Conservation (phyloP, 345 rosid species). For the Lumnitzera littorea region DNA sequence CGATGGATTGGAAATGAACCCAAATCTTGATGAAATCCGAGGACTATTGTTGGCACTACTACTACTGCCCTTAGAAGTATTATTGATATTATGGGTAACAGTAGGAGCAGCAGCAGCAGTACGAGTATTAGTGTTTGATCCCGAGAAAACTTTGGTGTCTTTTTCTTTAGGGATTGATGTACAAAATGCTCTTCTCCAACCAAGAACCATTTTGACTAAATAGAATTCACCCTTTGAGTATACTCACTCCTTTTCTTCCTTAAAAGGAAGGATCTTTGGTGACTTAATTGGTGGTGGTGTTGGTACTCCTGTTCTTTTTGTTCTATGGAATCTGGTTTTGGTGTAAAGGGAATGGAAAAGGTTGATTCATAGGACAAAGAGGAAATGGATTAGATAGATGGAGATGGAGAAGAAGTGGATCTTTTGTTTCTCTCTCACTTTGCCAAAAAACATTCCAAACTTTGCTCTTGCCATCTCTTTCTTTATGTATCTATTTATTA, state of each 20-base stretch:
- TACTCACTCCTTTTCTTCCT: not conserved
- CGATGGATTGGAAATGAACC: slow-evolving; percentile 77
- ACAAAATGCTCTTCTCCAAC: slow-evolving; percentile 80
- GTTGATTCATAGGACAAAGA: slow-evolving; percentile 6
- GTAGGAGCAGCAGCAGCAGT: slow-evolving; percentile 8
- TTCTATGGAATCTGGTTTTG: not conserved
- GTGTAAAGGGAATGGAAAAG: not conserved
- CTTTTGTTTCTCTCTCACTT: not conserved
- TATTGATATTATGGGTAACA: too few species aligned
- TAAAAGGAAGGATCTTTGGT: not conserved
- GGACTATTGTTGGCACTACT: slow-evolving; percentile 22
- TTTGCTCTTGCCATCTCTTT: too few species aligned
- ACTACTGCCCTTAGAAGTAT: not conserved
- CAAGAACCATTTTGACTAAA: slow-evolving; percentile 45
- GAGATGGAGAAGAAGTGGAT: not conserved
- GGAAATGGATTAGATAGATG: not conserved
- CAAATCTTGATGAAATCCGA: slow-evolving; percentile 52
- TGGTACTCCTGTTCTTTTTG: not conserved
- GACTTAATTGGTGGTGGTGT: too few species aligned
- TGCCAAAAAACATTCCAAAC: too few species aligned
- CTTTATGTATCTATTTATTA: too few species aligned
- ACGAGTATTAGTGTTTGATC: slow-evolving; percentile 10
- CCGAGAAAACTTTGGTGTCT: slow-evolving; percentile 9
- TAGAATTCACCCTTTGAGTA: slow-evolving; percentile 5
- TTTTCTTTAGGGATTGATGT: slow-evolving; percentile 56